Conservation (phyloP, 768 basidiomycete genomes). For the Lactarius sp. region DNA sequence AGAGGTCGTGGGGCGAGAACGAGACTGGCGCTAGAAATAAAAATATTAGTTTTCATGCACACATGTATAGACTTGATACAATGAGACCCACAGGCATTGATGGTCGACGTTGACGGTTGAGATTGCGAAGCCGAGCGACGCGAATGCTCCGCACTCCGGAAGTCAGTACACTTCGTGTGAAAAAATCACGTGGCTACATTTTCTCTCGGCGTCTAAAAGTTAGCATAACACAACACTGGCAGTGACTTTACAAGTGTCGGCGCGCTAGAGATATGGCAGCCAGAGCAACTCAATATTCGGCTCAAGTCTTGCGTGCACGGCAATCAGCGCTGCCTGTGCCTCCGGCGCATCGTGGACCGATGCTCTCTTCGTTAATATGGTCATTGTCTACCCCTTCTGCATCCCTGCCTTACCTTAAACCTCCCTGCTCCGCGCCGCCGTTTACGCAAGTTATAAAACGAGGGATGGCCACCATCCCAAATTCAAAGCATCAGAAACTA, state of each 20-base stretch:
- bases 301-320: conserved; percentile 9
- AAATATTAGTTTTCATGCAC: not conserved
- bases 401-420: conserved; percentile 12
- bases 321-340: conserved; percentile 7
- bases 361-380: conserved; percentile 26
- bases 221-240: too few relatives aligned
- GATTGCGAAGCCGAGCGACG: conserved; percentile 7
- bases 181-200: conserved; percentile 4
- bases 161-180: conserved; percentile 10
- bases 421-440: conserved; percentile 2
- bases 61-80: not conserved
- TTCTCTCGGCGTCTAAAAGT: not conserved
- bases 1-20: conserved; percentile 54
- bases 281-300: conserved; percentile 11
- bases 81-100: conserved; percentile 46
- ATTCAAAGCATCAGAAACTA: not conserved
- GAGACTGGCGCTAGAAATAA: conserved; percentile 64
- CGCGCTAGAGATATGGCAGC: conserved; percentile 7
- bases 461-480: conserved; percentile 18
- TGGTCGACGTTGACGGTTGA: conserved; percentile 7
- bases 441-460: conserved; percentile 16
- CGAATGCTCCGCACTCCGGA: not conserved
- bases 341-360: conserved; percentile 20
- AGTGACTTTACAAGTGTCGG: not conserved
- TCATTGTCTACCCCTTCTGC: conserved; percentile 24